Percentiles rank a stretch among this genome's conserved stretches.
phyloP scores from a whole-genome alignment of 345 rosid genomes.

The Odontarrhena argentea region DNA sequence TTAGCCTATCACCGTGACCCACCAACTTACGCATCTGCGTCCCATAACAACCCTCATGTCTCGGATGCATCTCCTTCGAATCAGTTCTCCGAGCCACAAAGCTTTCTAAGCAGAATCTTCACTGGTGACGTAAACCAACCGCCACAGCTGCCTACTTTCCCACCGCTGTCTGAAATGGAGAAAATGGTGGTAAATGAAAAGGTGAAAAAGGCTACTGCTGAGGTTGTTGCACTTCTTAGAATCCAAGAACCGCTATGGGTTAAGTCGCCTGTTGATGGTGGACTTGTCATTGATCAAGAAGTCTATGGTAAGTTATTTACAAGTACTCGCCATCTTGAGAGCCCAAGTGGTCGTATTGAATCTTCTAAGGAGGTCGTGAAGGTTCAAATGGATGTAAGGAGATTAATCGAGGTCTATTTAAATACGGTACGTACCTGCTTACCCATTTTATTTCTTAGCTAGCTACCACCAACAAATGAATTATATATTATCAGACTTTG shows the following conservation, averaged over 20 bases:
- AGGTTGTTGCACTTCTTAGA: conserved; percentile 49
- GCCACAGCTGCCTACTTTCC: neutral
- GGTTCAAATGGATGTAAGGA: conserved; percentile 47
- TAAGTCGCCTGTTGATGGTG: conserved; percentile 47
- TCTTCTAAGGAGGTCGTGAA: conserved; percentile 59
- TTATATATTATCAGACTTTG: too few relatives aligned
- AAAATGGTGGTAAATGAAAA: conserved; percentile 46
- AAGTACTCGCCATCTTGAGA: conserved; percentile 36
- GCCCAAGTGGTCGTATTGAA: conserved; percentile 51
- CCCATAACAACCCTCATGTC: neutral
- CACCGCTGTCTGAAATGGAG: conserved; percentile 47
- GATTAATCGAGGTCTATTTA: conserved; percentile 51
- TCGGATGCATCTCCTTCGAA: conserved; percentile 6
- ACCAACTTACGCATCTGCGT: too few relatives aligned
- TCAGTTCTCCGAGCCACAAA: conserved; percentile 11
- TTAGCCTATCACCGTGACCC: neutral
- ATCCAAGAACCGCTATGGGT: conserved; percentile 66
- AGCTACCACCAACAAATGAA: too few relatives aligned
- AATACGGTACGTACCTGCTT: conserved; percentile 47
- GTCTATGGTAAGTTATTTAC: conserved; percentile 50
- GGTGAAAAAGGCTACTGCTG: conserved; percentile 51
- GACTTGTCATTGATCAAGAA: conserved; percentile 45
- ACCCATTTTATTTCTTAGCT: neutral
- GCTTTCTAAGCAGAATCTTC: conserved; percentile 14
- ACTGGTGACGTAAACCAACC: conserved; percentile 9